Evolutionary conservation across 2,329 filamentous ascomycete genomes (phyloP).

Genomic region (Botrytis medusae): DNA sequence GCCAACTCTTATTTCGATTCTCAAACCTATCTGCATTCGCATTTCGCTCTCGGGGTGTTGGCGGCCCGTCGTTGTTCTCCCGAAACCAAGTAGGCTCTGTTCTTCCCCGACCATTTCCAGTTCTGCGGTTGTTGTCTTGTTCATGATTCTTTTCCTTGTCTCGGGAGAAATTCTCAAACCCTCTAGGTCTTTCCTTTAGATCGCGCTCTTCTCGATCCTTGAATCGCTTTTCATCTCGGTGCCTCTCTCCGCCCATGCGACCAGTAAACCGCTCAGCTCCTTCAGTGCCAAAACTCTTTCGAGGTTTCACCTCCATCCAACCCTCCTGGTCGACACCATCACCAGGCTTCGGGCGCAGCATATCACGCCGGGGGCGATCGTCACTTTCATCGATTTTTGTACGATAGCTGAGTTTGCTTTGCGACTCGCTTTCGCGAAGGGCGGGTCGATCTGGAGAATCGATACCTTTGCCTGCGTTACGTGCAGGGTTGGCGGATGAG

Average conservation of each 20-base stretch:
- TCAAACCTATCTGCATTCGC: constrained; percentile 38
- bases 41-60: constrained; percentile 37
- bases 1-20: constrained; percentile 41
- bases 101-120: constrained; percentile 63
- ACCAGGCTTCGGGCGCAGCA: constrained; percentile 51
- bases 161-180: constrained; percentile 51
- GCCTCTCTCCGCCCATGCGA: constrained; percentile 57
- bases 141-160: constrained; percentile 52
- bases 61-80: constrained; percentile 44
- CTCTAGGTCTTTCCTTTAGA: constrained; percentile 49
- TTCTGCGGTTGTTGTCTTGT: constrained; percentile 56
- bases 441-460: constrained; percentile 47
- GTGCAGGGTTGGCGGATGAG: constrained; percentile 67
- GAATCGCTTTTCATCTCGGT: constrained; percentile 43
- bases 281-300: constrained; percentile 71
- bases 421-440: constrained; percentile 52
- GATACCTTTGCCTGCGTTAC: constrained; percentile 42
- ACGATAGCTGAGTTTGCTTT: constrained; percentile 62
- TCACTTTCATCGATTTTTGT: constrained; percentile 52
- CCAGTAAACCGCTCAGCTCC: constrained; percentile 70
- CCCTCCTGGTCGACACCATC: constrained; percentile 65
- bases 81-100: constrained; percentile 73
- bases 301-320: constrained; percentile 72
- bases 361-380: constrained; percentile 49
- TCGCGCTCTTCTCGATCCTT: constrained; percentile 59